phyloP scores from a whole-genome alignment of 768 basidiomycete genomes.

The Leccinum disarticulatum region DNA sequence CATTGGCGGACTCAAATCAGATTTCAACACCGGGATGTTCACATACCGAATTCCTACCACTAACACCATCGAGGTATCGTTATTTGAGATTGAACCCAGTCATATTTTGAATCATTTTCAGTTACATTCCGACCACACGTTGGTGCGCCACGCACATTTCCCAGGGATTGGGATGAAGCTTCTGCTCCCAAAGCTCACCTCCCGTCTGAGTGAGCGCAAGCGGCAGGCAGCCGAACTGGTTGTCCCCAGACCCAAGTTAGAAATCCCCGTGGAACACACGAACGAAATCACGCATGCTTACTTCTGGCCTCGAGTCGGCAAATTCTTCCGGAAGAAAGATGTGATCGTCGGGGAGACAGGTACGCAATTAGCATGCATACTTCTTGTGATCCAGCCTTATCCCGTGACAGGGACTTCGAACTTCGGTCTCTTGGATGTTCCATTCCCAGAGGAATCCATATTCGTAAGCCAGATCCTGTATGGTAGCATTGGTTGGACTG shows the following conservation, averaged over 20 bases:
- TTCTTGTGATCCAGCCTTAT: neutral
- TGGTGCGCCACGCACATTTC: constrained; percentile 63
- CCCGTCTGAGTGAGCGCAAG: constrained; percentile 46
- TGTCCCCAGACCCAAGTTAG: constrained; percentile 43
- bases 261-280: constrained; percentile 50
- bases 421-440: constrained; percentile 83
- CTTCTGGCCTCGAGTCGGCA: constrained; percentile 79
- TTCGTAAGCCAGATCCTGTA: constrained; percentile 80
- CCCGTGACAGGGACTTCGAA: constrained; percentile 58
- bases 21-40: constrained; percentile 90
- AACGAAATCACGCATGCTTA: constrained; percentile 70
- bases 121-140: constrained; percentile 75
- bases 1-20: constrained; percentile 66
- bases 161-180: constrained; percentile 73
- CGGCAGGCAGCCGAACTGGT: constrained; percentile 39
- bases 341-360: constrained; percentile 90
- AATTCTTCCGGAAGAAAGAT: constrained; percentile 71
- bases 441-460: constrained; percentile 66
- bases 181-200: constrained; percentile 68
- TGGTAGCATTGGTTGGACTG: constrained; percentile 91
- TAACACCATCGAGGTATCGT: constrained; percentile 60
- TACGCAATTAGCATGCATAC: constrained; percentile 12
- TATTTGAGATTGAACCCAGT: neutral
- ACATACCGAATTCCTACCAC: constrained; percentile 65
- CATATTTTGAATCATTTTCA: constrained; percentile 27